Conservation (phyloP, 768 basidiomycete genomes). For the Mycena filopes region DNA sequence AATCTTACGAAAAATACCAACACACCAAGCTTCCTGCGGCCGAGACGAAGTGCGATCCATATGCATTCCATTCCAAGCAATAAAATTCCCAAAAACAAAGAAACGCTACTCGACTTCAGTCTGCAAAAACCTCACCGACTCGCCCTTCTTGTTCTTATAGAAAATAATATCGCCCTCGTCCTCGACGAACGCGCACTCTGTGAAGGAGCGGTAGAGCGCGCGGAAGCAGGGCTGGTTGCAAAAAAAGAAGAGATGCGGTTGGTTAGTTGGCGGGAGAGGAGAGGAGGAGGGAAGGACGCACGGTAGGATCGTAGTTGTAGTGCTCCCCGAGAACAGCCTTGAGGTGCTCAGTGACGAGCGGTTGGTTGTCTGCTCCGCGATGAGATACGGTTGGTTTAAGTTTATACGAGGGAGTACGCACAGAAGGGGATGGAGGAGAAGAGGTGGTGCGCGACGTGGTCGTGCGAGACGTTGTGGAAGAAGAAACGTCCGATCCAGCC, state of each 20-base stretch:
- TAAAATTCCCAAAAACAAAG: no score
- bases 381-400: background rate
- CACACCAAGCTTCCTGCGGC: no score
- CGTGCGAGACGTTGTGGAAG: conserved; percentile 58
- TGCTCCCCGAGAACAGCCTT: conserved; percentile 64
- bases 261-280: no score
- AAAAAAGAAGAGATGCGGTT: no score
- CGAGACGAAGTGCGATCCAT: no score
- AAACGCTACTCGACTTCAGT: no score
- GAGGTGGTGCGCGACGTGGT: conserved; percentile 62
- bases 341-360: conserved; percentile 63
- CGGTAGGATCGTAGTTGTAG: conserved; percentile 71
- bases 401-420: conserved; percentile 44
- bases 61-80: no score
- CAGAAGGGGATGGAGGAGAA: conserved; percentile 70
- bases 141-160: conserved; percentile 58
- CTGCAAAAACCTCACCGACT: background rate
- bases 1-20: no score
- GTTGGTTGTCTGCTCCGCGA: conserved; percentile 60
- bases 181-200: conserved; percentile 70
- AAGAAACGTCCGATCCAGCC: conserved; percentile 73
- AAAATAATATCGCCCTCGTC: conserved; percentile 72
- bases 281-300: conserved; percentile 33
- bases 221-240: conserved; percentile 67
- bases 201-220: conserved; percentile 71